These are phyloP conservation scores for Setomelanomma holmii DNA, from an alignment of 2,329 filamentous ascomycete genomes.

Conservation along the genomic window DNA sequence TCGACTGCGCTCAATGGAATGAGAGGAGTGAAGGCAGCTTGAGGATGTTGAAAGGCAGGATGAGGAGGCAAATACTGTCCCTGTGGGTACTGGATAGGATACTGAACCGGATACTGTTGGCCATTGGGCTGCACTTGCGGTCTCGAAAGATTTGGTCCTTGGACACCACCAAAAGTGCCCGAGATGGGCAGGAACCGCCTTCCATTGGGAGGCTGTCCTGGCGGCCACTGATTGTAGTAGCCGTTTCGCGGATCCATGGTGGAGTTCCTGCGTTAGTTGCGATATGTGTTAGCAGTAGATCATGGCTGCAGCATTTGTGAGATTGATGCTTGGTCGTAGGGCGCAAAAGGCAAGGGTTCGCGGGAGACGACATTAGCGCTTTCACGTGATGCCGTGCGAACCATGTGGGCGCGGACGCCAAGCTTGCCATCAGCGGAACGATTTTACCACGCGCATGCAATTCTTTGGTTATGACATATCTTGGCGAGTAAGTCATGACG, in stretches of 20 bases:
- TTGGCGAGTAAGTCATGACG: too few relatives aligned
- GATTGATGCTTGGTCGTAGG: conserved; percentile 13
- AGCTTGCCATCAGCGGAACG: not conserved
- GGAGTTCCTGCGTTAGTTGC: conserved; percentile 16
- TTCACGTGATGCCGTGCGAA: conserved; percentile 8
- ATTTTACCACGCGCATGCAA: too few relatives aligned
- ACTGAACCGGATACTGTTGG: conserved; percentile 22
- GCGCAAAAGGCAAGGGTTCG: conserved; percentile 10
- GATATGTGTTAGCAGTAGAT: conserved; percentile 23
- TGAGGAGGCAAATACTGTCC: conserved; percentile 25
- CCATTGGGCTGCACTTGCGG: conserved; percentile 13
- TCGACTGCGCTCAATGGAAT: conserved; percentile 32
- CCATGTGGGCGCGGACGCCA: not conserved
- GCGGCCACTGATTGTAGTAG: conserved; percentile 31
- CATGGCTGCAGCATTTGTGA: conserved; percentile 18
- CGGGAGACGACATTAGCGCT: not conserved
- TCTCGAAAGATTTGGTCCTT: conserved; percentile 14
- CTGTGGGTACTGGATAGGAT: conserved; percentile 19
- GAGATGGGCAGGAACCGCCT: conserved; percentile 29
- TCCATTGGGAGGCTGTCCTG: conserved; percentile 19
- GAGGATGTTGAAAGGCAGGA: conserved; percentile 24
- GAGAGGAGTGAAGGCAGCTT: conserved; percentile 26
- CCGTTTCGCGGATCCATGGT: conserved; percentile 31
- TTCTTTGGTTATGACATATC: too few relatives aligned
- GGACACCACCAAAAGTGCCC: conserved; percentile 26